phyloP scores from a whole-genome alignment of 495 filamentous ascomycete genomes.

The Stereocaulon alpinum region DNA sequence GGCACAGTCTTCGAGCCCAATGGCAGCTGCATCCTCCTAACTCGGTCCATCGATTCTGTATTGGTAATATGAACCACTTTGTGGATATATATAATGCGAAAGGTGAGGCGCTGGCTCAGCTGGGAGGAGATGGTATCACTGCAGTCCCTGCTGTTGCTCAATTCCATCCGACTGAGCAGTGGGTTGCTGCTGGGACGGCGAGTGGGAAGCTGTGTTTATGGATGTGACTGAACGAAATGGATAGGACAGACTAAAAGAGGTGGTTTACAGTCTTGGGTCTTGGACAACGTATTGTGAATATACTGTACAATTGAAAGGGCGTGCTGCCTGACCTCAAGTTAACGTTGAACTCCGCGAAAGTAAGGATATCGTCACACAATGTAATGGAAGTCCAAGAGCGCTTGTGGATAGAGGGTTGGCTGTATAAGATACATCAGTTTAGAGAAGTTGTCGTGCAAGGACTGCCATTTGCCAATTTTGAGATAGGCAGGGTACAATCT shows the following conservation, averaged over 20 bases:
- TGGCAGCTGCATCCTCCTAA: conserved; percentile 78
- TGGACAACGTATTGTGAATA: background rate
- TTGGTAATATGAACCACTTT: conserved; percentile 97
- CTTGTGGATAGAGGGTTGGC: too few species aligned
- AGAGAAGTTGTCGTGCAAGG: too few species aligned
- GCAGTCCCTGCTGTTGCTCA: conserved; percentile 88
- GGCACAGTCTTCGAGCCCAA: conserved; percentile 69
- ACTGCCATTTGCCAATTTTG: too few species aligned
- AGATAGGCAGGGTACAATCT: too few species aligned
- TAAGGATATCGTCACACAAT: too few species aligned
- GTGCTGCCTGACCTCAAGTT: too few species aligned
- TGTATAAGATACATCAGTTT: too few species aligned
- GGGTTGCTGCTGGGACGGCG: conserved; percentile 85
- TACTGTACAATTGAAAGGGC: too few species aligned
- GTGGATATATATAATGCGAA: conserved; percentile 74
- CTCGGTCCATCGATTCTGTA: conserved; percentile 72
- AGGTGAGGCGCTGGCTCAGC: conserved; percentile 83
- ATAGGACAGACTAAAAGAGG: background rate
- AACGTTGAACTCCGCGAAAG: too few species aligned
- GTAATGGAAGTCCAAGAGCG: too few species aligned
- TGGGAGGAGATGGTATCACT: conserved; percentile 79
- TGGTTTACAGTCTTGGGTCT: background rate
- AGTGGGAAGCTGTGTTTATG: conserved; percentile 90
- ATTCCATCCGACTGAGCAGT: conserved; percentile 79
- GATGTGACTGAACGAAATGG: conserved; percentile 45